A percentile compares a stretch with the other conserved stretches of the same genome.
These are phyloP conservation scores for Cairneyella variabilis DNA, from an alignment of 495 filamentous ascomycete genomes.

Conservation along the genomic window DNA sequence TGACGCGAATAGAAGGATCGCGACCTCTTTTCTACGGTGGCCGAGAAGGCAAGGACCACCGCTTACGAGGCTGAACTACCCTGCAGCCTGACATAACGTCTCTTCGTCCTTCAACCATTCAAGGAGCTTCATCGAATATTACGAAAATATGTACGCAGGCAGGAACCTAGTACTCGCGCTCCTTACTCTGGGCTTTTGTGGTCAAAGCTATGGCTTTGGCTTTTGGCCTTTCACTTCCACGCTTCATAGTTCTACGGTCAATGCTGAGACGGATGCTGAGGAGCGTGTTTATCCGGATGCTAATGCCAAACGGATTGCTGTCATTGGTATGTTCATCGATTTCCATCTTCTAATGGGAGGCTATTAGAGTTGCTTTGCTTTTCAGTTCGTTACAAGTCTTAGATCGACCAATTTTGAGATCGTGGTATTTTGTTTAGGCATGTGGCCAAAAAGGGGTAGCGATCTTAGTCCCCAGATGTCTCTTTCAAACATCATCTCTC, in stretches of 20 bases:
- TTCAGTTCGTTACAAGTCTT: too few species aligned
- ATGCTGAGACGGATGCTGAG: conserved; percentile 4
- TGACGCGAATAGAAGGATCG: conserved; percentile 18
- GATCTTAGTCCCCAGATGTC: too few species aligned
- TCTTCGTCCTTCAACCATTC: too few species aligned
- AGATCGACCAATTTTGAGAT: too few species aligned
- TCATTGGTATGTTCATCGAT: conserved; percentile 25
- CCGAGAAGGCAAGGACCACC: neutral
- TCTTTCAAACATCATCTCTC: too few species aligned
- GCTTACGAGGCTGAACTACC: too few species aligned
- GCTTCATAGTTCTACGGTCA: neutral
- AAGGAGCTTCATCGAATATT: too few species aligned
- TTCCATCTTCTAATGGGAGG: neutral
- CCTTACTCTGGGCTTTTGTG: conserved; percentile 10
- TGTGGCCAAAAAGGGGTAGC: too few species aligned
- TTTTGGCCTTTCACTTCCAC: conserved; percentile 15
- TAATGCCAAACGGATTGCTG: conserved; percentile 19
- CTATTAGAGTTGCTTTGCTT: too few species aligned
- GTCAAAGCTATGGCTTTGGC: conserved; percentile 19
- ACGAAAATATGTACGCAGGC: conserved; percentile 24
- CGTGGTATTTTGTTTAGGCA: too few species aligned
- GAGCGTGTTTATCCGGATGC: conserved; percentile 5
- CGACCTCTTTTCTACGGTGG: conserved; percentile 11
- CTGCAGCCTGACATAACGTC: too few species aligned
- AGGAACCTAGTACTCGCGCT: conserved; percentile 20